Evolutionary conservation across 768 basidiomycete species (phyloP).

Genomic region (Suillus spraguei): DNA sequence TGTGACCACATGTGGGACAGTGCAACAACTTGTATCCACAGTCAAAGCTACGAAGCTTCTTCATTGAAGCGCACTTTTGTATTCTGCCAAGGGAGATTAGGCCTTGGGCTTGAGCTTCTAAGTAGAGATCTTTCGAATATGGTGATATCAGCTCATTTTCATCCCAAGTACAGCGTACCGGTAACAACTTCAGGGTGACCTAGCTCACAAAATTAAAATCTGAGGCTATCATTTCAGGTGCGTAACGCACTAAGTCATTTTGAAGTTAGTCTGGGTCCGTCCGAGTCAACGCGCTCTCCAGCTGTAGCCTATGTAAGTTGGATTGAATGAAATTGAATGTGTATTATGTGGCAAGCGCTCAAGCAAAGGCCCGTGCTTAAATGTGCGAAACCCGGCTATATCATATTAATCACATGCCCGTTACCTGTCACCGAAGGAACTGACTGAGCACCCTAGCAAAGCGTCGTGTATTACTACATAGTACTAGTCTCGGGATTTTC

Average conservation of each 20-base stretch:
- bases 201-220: background rate
- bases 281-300: too few species aligned
- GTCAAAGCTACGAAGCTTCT: background rate
- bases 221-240: background rate
- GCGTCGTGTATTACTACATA: background rate
- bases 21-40: background rate
- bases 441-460: background rate
- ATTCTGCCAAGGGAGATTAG: too few species aligned
- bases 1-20: background rate
- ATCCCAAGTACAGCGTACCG: background rate
- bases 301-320: background rate
- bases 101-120: too few species aligned
- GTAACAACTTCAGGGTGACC: background rate
- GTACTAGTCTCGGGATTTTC: background rate
- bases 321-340: too few species aligned
- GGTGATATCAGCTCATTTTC: background rate
- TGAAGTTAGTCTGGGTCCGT: background rate
- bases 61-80: background rate
- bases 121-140: background rate
- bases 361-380: too few species aligned
- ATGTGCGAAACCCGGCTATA: background rate
- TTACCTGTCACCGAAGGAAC: background rate
- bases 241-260: background rate
- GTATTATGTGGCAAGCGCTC: too few species aligned
- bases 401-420: conserved; percentile 3